Evolutionary conservation across 257 asterid genomes (phyloP), one percentile per base, ranked within the genome.

Genomic region (Fraxinus americana): DNA sequence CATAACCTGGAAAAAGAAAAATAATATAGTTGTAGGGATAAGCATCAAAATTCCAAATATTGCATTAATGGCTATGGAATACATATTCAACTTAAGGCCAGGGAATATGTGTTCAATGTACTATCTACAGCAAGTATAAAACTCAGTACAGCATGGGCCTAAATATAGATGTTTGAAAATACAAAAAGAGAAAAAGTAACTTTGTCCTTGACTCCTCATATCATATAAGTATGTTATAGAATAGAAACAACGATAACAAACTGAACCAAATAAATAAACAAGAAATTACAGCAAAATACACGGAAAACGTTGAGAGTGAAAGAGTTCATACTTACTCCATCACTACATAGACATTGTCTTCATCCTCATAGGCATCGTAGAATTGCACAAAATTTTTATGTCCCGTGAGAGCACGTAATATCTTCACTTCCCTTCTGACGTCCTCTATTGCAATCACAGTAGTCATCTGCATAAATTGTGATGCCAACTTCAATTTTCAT

Each of bases 301-400:
- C n/a, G 14, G 14, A 7, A 39, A 13, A 63, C 14, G 0, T 63
- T 23, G 29, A 66, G 34, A 63, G 9, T 32, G 75, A 19, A 35
- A 80, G 5, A 13, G 63, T 71, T 23, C 30, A 75, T 76, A 78
- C 94, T 85, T 87, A 90, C 94, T 88, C 94, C 91, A 88, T 90
- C 35, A 87, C 92, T 66, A 84, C 81, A 43, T 82, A 90, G 71
- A 90, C 89, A 81, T 83, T 87, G 14, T 88, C 88, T 76, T 83
- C 88, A 81, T 88, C 95, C 74, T 88, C 95, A n/a, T 79, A 87
- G 65, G 95, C 86, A 71, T 90, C 92, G 23, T 87, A 85, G 83
- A 90, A 84, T 75, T 85, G 87, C 67, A 90, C 89, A 38, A 88
- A 85, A 77, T 88, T 88, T 73, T 79, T 86, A 74, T 90, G 94